Percentiles rank a stretch among this genome's conserved stretches.
These are phyloP conservation scores for Cryptococcus amylolentus DNA, from an alignment of 1,284 basidiomycete genomes.

Conservation along the genomic window DNA sequence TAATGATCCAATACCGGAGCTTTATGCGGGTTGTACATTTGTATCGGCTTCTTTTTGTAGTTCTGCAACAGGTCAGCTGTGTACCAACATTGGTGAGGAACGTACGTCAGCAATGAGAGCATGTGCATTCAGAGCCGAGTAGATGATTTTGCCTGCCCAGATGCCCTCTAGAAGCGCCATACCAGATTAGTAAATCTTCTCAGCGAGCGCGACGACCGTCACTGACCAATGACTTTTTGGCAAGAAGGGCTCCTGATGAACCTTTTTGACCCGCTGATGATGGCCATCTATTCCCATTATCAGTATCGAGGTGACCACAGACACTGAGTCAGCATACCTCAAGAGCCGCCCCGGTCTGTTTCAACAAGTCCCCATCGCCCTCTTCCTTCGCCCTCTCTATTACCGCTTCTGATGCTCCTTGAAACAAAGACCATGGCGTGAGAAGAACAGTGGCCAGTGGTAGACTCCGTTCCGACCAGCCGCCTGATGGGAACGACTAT, in stretches of 20 bases:
- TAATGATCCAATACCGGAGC: conserved; percentile 91
- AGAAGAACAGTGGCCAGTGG: conserved; percentile 75
- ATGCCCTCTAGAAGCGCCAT: conserved; percentile 46
- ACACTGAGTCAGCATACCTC: conserved; percentile 52
- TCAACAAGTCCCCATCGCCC: conserved; percentile 62
- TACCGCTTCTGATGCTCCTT: conserved; percentile 67
- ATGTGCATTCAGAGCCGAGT: conserved; percentile 78
- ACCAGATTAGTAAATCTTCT: conserved; percentile 7
- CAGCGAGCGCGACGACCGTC: conserved; percentile 4
- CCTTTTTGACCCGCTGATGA: conserved; percentile 73
- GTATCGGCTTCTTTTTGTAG: conserved; percentile 86
- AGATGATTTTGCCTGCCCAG: conserved; percentile 73
- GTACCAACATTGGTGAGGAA: background rate
- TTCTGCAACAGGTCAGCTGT: conserved; percentile 56
- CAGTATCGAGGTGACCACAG: background rate
- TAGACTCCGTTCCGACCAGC: conserved; percentile 70
- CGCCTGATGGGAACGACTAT: conserved; percentile 33
- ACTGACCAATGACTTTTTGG: conserved; percentile 72
- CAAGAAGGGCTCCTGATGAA: conserved; percentile 83
- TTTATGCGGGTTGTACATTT: conserved; percentile 89
- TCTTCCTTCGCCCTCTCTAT: conserved; percentile 65
- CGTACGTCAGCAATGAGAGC: conserved; percentile 79
- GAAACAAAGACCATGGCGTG: conserved; percentile 81
- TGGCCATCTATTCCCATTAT: conserved; percentile 59
- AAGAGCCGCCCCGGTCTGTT: conserved; percentile 79